Base-by-base conservation (phyloP, 2,329 filamentous ascomycete species). In the Colletotrichum echinochloae region DNA sequence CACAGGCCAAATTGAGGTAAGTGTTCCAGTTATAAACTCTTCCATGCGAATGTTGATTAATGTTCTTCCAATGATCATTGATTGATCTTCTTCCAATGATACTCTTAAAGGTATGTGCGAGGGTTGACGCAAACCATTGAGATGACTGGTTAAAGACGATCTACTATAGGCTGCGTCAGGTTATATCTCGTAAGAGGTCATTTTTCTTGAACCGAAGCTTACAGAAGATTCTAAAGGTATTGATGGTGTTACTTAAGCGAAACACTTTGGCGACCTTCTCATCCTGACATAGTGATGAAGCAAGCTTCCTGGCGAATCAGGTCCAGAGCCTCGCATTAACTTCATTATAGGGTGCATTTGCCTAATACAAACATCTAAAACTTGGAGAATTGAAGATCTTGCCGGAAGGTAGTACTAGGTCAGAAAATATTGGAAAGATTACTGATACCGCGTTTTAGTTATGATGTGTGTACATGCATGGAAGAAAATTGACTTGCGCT, bases 151-250 rank as follows among this genome's bases (percentile, higher is more conserved):
- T 11, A 16, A 6, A 26, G 12, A 49, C 11, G 46, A 6, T 28
- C 6, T 14, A 26, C 18, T 5, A 1, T 12, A 28, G 5, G 5
- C 7, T 28, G 2, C 23, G 12, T 28, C n/a, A 18, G 16, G 23
- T 16, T 26, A 26, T 9, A 26, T 12, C 14, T 1, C n/a, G n/a
- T 12, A 20, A 33, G 4, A 12, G 18, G 35, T 35, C 9, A 2
- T 7, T n/a, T 14, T 7, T n/a, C 14, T 1, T 12, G 2, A n/a
- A 12, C 1, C n/a, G n/a, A n/a, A n/a, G 18, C 18, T 33, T n/a
- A n/a, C 3, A 30, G 28, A 20, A 52, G 11, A 20, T 5, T 6
- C 28, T 7, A 5, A 52, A 30, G 26, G 11, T 52, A 28, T 20
- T 9, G 6, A 20, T 5, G 49, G 12, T n/a, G 5, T 54, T 33